A percentile compares a stretch with the other conserved stretches of the same genome.
Evolutionary conservation across 2,329 filamentous ascomycete genomes (phyloP).

Genomic region (Fusarium metavorans): DNA sequence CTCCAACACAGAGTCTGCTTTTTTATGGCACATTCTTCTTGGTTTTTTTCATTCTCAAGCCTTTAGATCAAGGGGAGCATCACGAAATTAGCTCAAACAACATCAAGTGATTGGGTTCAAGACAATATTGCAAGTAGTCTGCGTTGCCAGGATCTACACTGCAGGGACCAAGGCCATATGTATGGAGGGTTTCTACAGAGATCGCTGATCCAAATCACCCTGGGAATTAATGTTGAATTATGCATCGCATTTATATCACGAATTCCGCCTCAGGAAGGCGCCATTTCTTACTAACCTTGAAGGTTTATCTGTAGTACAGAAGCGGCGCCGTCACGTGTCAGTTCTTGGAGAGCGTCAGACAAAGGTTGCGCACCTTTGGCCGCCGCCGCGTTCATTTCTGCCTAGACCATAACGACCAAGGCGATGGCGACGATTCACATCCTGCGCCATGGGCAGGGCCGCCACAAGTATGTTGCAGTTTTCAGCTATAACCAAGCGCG

Average conservation of each 20-base stretch:
- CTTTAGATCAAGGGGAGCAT: background rate
- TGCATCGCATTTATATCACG: background rate
- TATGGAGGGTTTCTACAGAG: no score
- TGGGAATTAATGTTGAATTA: background rate
- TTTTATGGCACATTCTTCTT: background rate
- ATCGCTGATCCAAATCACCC: no score
- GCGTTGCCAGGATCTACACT: background rate
- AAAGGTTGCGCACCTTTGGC: background rate
- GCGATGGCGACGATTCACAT: slow-evolving; percentile 27
- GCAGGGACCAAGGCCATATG: background rate
- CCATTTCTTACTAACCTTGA: background rate
- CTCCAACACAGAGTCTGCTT: background rate
- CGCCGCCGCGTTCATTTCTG: background rate
- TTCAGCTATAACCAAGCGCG: background rate
- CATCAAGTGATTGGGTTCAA: background rate
- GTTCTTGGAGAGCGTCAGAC: background rate
- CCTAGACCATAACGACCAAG: background rate
- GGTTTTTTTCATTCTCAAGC: background rate
- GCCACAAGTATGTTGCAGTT: slow-evolving; percentile 14
- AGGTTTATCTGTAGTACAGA: background rate
- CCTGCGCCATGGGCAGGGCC: slow-evolving; percentile 26
- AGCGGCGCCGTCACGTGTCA: background rate
- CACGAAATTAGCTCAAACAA: background rate
- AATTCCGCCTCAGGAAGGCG: background rate
- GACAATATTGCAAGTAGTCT: background rate